These are phyloP conservation scores for Oryza punctata DNA, from an alignment of 176 grass and related monocot genomes.

Conservation along the genomic window DNA sequence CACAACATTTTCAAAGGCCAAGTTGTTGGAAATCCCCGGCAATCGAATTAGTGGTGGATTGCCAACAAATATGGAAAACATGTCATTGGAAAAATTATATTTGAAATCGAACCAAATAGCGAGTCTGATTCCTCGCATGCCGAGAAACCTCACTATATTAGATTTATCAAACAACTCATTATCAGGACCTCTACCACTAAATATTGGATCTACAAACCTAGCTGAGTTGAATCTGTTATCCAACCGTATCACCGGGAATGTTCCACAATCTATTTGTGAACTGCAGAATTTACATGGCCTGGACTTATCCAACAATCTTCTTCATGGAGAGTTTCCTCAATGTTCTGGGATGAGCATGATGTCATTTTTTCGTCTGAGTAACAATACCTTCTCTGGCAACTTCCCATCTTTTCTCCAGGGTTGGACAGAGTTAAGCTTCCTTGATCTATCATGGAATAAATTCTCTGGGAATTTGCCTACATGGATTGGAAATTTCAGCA, in stretches of 20 bases:
- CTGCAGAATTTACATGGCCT: neutral
- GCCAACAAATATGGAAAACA: neutral
- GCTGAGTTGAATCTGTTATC: neutral
- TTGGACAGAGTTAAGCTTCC: neutral
- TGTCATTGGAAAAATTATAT: neutral
- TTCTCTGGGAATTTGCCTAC: constrained; percentile 30
- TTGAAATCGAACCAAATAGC: neutral
- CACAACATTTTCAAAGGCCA: neutral
- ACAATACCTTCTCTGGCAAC: constrained; percentile 37
- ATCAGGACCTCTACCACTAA: too few species aligned
- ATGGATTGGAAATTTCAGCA: constrained; percentile 40
- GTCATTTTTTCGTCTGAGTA: neutral
- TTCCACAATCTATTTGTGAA: constrained; percentile 42
- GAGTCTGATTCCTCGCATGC: neutral
- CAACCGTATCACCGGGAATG: constrained; percentile 26
- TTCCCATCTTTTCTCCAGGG: constrained; percentile 16
- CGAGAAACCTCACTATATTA: neutral
- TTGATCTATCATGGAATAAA: neutral
- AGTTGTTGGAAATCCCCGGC: constrained; percentile 1
- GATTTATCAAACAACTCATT: neutral
- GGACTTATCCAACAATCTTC: constrained; percentile 14
- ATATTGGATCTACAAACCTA: too few species aligned
- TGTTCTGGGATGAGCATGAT: neutral
- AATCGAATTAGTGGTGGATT: constrained; percentile 43
- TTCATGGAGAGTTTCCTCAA: constrained; percentile 11